These are phyloP conservation scores for Entomophthora muscae DNA, from an alignment of 371 early-diverging fungal species.

Conservation along the genomic window DNA sequence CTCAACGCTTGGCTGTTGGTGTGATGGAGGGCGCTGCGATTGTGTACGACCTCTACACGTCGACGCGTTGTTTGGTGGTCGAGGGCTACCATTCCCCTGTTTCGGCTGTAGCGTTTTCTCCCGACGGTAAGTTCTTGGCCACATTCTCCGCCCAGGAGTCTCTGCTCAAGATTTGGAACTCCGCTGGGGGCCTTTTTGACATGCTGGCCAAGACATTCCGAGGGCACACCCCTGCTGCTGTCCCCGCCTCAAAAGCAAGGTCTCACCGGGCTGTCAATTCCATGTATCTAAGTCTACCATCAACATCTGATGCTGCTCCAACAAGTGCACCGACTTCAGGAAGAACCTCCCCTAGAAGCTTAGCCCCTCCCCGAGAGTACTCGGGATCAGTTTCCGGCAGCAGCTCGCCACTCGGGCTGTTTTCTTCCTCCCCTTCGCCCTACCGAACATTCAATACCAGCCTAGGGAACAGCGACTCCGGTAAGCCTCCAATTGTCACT, in stretches of 20 bases:
- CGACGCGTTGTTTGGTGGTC: conserved; percentile 53
- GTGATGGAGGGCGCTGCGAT: conserved; percentile 55
- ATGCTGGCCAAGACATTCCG: conserved; percentile 36
- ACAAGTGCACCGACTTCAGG: conserved; percentile 7
- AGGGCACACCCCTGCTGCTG: not conserved
- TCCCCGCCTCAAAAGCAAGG: not conserved
- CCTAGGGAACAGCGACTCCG: not conserved
- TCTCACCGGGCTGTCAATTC: no score
- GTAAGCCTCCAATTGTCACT: not conserved
- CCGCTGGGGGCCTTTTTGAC: conserved; percentile 47
- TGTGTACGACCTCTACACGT: conserved; percentile 70
- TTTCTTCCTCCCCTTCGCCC: not conserved
- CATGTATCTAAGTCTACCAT: no score
- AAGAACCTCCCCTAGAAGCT: not conserved
- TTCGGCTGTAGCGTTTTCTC: conserved; percentile 52
- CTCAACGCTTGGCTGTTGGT: conserved; percentile 67
- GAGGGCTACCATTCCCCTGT: conserved; percentile 53
- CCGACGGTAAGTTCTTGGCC: conserved; percentile 59
- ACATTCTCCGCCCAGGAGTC: conserved; percentile 52
- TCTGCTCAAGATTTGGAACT: conserved; percentile 58
- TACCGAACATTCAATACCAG: conserved; percentile 4
- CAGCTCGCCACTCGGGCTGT: no score
- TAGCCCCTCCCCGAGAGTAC: not conserved
- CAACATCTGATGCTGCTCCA: no score
- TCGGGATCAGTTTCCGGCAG: not conserved